phyloP scores from a whole-genome alignment of 1,284 basidiomycete species.

The Ceratobasidium papillatum region DNA sequence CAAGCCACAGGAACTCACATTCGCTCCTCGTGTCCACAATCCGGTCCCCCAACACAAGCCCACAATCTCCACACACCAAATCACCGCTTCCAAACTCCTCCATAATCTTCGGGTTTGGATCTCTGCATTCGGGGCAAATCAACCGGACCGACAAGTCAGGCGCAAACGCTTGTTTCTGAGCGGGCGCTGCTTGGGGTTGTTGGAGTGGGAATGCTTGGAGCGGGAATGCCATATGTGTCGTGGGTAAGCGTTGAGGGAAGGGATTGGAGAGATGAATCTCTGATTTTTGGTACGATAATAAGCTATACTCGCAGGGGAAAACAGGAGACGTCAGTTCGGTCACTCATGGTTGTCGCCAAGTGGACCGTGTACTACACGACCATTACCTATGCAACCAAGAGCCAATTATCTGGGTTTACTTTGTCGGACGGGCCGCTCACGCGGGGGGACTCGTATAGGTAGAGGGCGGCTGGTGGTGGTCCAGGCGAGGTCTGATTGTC shows the following conservation, averaged over 20 bases:
- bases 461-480: conserved; percentile 37
- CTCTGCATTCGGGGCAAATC: conserved; percentile 93
- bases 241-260: conserved; percentile 2
- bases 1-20: conserved; percentile 61
- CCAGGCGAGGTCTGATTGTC: conserved; percentile 19
- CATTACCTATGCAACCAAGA: conserved; percentile 31
- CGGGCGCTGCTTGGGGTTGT: conserved; percentile 64
- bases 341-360: conserved; percentile 12
- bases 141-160: conserved; percentile 86
- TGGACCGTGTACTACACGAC: conserved; percentile 9
- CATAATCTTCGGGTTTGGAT: conserved; percentile 91
- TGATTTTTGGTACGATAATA: not conserved
- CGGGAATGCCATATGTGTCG: conserved; percentile 12
- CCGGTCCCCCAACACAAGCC: conserved; percentile 93
- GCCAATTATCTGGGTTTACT: not conserved
- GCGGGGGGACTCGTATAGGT: not conserved
- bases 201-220: conserved; percentile 62
- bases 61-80: conserved; percentile 96
- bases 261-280: not conserved
- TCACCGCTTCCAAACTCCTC: conserved; percentile 99
- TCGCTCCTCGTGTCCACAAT: conserved; percentile 98
- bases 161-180: conserved; percentile 72
- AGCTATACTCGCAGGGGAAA: conserved; percentile 14
- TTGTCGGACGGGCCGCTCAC: not conserved
- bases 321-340: conserved; percentile 11